Conservation (phyloP, 768 basidiomycete genomes). For the Termitomyces sp. region DNA sequence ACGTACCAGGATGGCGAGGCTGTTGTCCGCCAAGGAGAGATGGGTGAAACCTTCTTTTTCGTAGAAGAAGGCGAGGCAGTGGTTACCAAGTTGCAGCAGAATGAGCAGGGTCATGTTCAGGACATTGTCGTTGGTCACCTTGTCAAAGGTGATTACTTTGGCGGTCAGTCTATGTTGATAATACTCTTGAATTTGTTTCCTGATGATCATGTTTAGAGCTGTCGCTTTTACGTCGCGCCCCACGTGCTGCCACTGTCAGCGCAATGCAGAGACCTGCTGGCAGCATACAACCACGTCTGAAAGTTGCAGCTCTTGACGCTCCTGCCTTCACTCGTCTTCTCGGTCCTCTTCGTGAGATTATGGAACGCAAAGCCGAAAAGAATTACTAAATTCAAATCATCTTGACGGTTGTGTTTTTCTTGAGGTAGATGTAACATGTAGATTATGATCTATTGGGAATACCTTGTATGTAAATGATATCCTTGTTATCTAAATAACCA, state of each 20-base stretch:
- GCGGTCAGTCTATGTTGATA: slow-evolving; percentile 51
- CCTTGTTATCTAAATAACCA: slow-evolving; percentile 1
- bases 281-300: slow-evolving; percentile 54
- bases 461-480: slow-evolving; percentile 11
- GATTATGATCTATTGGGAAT: slow-evolving; percentile 7
- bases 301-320: slow-evolving; percentile 91
- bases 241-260: slow-evolving; percentile 95
- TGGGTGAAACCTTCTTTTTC: slow-evolving; percentile 97
- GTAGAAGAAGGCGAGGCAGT: slow-evolving; percentile 91
- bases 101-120: slow-evolving; percentile 49
- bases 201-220: slow-evolving; percentile 53
- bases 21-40: slow-evolving; percentile 89
- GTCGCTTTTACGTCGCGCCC: slow-evolving; percentile 80
- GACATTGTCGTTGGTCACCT: slow-evolving; percentile 72
- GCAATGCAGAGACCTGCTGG: slow-evolving; percentile 51
- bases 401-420: slow-evolving; percentile 23
- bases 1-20: slow-evolving; percentile 80
- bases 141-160: slow-evolving; percentile 95
- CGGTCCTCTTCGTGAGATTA: slow-evolving; percentile 87
- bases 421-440: background rate
- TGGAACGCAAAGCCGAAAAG: slow-evolving; percentile 86
- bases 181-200: background rate
- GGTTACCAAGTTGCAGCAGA: slow-evolving; percentile 70
- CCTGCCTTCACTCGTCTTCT: slow-evolving; percentile 91
- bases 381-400: slow-evolving; percentile 31